These are phyloP conservation scores for Tetracladium marchalianum DNA, from an alignment of 495 filamentous ascomycete species.

Conservation along the genomic window DNA sequence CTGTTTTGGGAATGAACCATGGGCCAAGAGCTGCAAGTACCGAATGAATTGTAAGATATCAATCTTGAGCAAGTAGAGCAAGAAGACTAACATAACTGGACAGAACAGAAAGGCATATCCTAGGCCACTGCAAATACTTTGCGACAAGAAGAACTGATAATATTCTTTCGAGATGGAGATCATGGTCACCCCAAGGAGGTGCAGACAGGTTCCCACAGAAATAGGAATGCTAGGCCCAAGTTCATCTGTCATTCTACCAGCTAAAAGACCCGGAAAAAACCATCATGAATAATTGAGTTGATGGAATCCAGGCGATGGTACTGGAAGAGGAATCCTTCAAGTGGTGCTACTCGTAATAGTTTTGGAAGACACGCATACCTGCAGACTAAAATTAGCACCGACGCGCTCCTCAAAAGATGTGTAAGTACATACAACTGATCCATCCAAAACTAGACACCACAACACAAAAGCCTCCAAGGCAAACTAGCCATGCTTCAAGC, in stretches of 20 bases:
- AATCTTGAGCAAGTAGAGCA: constrained; percentile 31
- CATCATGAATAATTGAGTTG: constrained; percentile 8
- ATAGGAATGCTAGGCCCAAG: constrained; percentile 58
- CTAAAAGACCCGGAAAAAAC: constrained; percentile 28
- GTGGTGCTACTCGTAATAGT: constrained; percentile 42
- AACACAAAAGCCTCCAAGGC: constrained; percentile 29
- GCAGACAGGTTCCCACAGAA: constrained; percentile 45
- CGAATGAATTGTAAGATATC: constrained; percentile 29
- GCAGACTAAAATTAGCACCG: not conserved
- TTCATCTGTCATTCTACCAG: constrained; percentile 61
- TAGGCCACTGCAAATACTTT: constrained; percentile 41
- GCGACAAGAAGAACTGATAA: constrained; percentile 51
- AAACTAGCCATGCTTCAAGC: constrained; percentile 29
- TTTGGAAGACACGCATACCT: constrained; percentile 48
- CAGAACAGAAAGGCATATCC: constrained; percentile 59
- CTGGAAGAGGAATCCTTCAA: constrained; percentile 33
- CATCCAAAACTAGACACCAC: constrained; percentile 34
- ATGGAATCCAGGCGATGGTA: constrained; percentile 48
- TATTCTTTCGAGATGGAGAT: constrained; percentile 46
- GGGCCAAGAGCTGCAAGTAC: constrained; percentile 46
- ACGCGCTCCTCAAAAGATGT: not conserved
- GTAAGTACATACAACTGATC: constrained; percentile 30
- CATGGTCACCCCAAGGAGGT: constrained; percentile 66
- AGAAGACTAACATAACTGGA: constrained; percentile 52
- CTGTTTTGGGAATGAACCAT: constrained; percentile 58